phyloP scores from a whole-genome alignment of 805 yeast genomes.

The Cyberlindnera japonica region DNA sequence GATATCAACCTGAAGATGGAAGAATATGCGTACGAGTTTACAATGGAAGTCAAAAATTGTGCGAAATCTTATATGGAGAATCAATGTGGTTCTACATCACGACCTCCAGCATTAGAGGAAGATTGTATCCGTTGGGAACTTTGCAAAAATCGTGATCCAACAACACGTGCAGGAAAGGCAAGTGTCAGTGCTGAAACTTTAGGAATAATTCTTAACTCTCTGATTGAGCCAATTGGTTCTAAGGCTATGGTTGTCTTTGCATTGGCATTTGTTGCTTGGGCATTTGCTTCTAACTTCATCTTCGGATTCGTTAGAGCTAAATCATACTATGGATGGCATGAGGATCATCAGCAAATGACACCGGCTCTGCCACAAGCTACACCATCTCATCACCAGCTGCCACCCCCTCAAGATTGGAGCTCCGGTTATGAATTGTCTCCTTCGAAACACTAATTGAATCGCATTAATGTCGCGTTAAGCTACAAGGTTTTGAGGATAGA shows the following conservation, averaged over 20 bases:
- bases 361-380: slow-evolving; percentile 6
- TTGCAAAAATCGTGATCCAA: slow-evolving; percentile 59
- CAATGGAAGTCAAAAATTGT: slow-evolving; percentile 53
- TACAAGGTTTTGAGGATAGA: no score
- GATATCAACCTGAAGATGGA: slow-evolving; percentile 54
- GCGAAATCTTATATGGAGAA: slow-evolving; percentile 49
- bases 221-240: slow-evolving; percentile 64
- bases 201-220: slow-evolving; percentile 57
- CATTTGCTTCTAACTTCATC: slow-evolving; percentile 58
- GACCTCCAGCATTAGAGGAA: slow-evolving; percentile 55
- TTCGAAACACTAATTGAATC: slow-evolving; percentile 1
- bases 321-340: slow-evolving; percentile 35
- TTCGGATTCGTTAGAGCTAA: slow-evolving; percentile 63
- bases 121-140: slow-evolving; percentile 60
- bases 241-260: slow-evolving; percentile 49
- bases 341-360: slow-evolving; percentile 8
- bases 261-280: slow-evolving; percentile 37
- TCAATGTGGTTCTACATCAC: slow-evolving; percentile 50
- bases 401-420: slow-evolving; percentile 8
- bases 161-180: slow-evolving; percentile 44
- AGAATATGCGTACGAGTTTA: slow-evolving; percentile 41
- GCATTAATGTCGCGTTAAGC: no score
- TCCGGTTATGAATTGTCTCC: slow-evolving; percentile 3
- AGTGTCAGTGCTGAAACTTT: slow-evolving; percentile 58
- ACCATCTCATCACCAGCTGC: slow-evolving; percentile 6